phyloP scores from a whole-genome alignment of 2,329 filamentous ascomycete species.

The Talaromyces pinophilus region DNA sequence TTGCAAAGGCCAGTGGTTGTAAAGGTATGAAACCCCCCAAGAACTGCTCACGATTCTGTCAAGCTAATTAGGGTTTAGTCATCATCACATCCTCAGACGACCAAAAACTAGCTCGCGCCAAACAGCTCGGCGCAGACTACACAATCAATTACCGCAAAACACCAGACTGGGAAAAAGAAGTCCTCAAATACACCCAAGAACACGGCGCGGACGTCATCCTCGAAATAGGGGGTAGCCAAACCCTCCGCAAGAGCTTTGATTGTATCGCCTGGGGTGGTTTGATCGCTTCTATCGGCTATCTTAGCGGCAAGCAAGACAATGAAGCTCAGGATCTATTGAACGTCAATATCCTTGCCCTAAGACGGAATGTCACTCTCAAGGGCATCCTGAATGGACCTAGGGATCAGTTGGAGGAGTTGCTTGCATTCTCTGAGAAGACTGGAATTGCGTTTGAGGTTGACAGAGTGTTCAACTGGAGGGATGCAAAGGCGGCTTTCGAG shows the following conservation, averaged over 20 bases:
- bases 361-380: slow-evolving; percentile 56
- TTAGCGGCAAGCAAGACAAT: slow-evolving; percentile 52
- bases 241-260: slow-evolving; percentile 52
- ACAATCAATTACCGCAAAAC: slow-evolving; percentile 54
- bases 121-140: slow-evolving; percentile 51
- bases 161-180: slow-evolving; percentile 50
- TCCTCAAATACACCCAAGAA: slow-evolving; percentile 47
- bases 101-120: slow-evolving; percentile 53
- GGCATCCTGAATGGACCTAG: slow-evolving; percentile 65
- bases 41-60: slow-evolving; percentile 12
- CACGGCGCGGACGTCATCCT: slow-evolving; percentile 55
- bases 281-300: slow-evolving; percentile 51
- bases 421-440: slow-evolving; percentile 37
- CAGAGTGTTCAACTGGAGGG: slow-evolving; percentile 55
- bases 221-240: slow-evolving; percentile 54
- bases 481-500: slow-evolving; percentile 56
- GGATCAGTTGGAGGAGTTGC: slow-evolving; percentile 51
- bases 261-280: slow-evolving; percentile 49
- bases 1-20: slow-evolving; percentile 52
- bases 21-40: slow-evolving; percentile 31
- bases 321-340: slow-evolving; percentile 59
- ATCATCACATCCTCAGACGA: slow-evolving; percentile 57
- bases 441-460: slow-evolving; percentile 51
- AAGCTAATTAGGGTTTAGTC: slow-evolving; percentile 33
- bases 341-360: slow-evolving; percentile 59